Percentiles rank a stretch among this genome's conserved stretches.
Conservation (phyloP, 75 land plant genomes). For the Sequoia sempervirens region DNA sequence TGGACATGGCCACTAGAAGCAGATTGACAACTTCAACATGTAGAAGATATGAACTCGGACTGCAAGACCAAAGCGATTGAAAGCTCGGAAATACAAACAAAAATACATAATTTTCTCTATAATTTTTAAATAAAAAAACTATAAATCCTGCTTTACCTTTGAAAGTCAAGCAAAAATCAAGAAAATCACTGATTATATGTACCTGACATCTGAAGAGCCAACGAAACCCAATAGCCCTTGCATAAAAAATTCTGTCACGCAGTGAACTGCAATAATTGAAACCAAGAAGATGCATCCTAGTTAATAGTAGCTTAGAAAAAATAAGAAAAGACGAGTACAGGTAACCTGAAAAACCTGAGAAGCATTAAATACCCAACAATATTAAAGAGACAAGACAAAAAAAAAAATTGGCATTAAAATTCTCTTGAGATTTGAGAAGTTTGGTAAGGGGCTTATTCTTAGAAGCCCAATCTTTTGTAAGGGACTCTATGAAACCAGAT, state of each 20-base stretch:
- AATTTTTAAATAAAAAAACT: background rate
- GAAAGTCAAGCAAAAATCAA: background rate
- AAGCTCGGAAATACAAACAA: background rate
- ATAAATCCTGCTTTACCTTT: background rate
- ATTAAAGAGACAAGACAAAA: background rate
- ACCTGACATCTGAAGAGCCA: conserved; percentile 67
- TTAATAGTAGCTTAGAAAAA: background rate
- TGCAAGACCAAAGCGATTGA: conserved; percentile 15
- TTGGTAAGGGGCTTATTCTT: background rate
- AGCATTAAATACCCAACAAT: background rate
- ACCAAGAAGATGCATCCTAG: conserved; percentile 3
- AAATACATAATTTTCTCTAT: background rate
- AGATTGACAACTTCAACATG: conserved; percentile 84
- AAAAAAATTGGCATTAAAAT: background rate
- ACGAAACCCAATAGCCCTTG: conserved; percentile 52
- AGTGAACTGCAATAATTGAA: conserved; percentile 36
- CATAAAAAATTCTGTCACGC: conserved; percentile 47
- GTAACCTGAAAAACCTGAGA: background rate
- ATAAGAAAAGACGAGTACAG: background rate
- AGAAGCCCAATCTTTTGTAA: background rate
- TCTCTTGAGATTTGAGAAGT: background rate
- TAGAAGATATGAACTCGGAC: conserved; percentile 52
- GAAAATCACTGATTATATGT: background rate
- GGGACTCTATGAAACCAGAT: background rate
- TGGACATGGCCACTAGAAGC: conserved; percentile 72